These are phyloP conservation scores for Penicillium cataractarum DNA, from an alignment of 495 filamentous ascomycete species.

Conservation along the genomic window DNA sequence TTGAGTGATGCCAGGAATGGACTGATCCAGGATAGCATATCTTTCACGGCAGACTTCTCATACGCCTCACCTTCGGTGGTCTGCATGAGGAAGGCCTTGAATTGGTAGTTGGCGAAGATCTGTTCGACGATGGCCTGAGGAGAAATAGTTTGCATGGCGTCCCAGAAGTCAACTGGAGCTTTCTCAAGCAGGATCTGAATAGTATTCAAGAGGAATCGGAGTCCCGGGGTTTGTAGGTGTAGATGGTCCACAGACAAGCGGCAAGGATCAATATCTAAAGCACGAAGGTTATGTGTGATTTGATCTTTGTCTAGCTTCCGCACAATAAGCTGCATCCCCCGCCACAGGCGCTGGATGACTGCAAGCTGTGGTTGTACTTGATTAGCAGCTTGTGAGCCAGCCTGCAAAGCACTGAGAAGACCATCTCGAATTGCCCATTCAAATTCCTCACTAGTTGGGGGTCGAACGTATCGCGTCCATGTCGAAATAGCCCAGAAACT, in stretches of 20 bases:
- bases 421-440: conserved; percentile 78
- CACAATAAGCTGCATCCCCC: conserved; percentile 70
- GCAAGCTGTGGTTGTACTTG: conserved; percentile 52
- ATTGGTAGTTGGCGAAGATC: conserved; percentile 71
- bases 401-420: conserved; percentile 49
- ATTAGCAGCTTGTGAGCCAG: conserved; percentile 49
- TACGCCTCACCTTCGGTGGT: conserved; percentile 58
- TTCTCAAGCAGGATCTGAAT: conserved; percentile 70
- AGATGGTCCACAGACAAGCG: conserved; percentile 77
- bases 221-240: conserved; percentile 57
- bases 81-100: conserved; percentile 59
- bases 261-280: conserved; percentile 78
- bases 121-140: conserved; percentile 74
- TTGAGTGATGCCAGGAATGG: conserved; percentile 78
- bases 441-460: conserved; percentile 69
- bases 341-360: conserved; percentile 71
- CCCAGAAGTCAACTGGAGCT: conserved; percentile 80
- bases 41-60: conserved; percentile 57
- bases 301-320: conserved; percentile 70
- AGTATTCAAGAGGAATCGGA: conserved; percentile 65
- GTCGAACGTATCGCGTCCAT: conserved; percentile 62
- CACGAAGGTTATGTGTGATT: conserved; percentile 75
- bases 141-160: conserved; percentile 76
- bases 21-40: conserved; percentile 71
- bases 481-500: conserved; percentile 68